These are phyloP conservation scores for Tritrichomonas musculus DNA, from an alignment of 208 protist species.

Conservation along the genomic window DNA sequence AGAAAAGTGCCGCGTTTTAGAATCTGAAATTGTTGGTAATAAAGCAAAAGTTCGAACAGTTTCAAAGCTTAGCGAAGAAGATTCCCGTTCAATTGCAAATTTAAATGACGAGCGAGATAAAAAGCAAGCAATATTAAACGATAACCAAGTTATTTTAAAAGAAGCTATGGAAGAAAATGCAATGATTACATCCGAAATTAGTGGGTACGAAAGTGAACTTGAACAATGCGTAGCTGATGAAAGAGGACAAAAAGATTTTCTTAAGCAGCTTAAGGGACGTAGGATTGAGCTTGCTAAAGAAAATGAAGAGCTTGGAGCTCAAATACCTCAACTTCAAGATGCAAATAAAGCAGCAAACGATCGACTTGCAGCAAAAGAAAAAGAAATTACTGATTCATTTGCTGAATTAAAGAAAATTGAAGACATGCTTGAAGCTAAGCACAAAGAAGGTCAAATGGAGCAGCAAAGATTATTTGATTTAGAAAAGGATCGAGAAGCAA, in stretches of 20 bases:
- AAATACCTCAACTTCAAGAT: not conserved
- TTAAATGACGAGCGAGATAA: not conserved
- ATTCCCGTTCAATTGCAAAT: not conserved
- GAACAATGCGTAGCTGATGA: not conserved
- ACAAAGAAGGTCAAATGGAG: not conserved
- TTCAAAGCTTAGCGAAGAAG: slow-evolving; percentile 1
- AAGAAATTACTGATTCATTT: not conserved
- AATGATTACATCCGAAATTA: not conserved
- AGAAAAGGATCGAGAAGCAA: not conserved
- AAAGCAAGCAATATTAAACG: not conserved
- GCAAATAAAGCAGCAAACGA: not conserved
- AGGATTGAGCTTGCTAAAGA: not conserved
- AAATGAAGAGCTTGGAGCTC: not conserved
- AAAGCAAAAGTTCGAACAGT: slow-evolving; percentile 20
- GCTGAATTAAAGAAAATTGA: not conserved
- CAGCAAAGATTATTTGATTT: not conserved
- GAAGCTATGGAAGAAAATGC: not conserved
- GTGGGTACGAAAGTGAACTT: not conserved
- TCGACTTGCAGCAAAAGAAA: not conserved
- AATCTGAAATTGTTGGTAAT: slow-evolving; percentile 26
- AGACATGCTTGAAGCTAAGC: not conserved
- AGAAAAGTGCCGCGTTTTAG: slow-evolving; percentile 11
- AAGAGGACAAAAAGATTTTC: not conserved
- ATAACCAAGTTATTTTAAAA: not conserved
- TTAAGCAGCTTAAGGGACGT: not conserved